Conservation (phyloP, 2,329 filamentous ascomycete species). For the Phialophora expanda region DNA sequence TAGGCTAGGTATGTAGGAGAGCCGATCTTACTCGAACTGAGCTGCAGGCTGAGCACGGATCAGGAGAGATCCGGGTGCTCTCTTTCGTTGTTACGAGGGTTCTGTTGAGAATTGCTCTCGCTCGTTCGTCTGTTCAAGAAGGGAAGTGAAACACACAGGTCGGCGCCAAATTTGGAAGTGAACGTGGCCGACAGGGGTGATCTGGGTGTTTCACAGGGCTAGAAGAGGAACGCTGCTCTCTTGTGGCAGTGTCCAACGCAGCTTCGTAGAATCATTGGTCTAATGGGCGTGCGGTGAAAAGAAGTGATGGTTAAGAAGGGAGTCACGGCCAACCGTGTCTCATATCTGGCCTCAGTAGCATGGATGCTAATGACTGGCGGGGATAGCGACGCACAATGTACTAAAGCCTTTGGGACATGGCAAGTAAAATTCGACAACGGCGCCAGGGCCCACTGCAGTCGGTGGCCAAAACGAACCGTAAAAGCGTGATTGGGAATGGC, state of each 20-base stretch:
- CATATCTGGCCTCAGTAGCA: constrained; percentile 29
- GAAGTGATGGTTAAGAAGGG: constrained; percentile 24
- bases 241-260: constrained; percentile 24
- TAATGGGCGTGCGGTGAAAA: constrained; percentile 13
- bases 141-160: constrained; percentile 34
- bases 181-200: constrained; percentile 29
- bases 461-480: constrained; percentile 28
- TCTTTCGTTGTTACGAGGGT: constrained; percentile 23
- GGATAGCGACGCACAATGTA: constrained; percentile 31
- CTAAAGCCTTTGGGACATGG: constrained; percentile 30
- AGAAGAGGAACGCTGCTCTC: constrained; percentile 26
- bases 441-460: constrained; percentile 24
- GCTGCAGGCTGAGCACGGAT: constrained; percentile 35
- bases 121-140: constrained; percentile 25
- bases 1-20: constrained; percentile 17
- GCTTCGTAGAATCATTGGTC: constrained; percentile 27
- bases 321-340: constrained; percentile 30
- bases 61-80: constrained; percentile 30
- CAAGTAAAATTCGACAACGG: constrained; percentile 35
- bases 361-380: constrained; percentile 30
- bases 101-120: constrained; percentile 15
- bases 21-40: constrained; percentile 20
- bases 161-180: constrained; percentile 36
- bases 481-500: constrained; percentile 25
- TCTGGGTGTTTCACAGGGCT: constrained; percentile 30